Evolutionary conservation across 495 filamentous ascomycete genomes (phyloP).

Genomic region (Cercophora newfieldiana): DNA sequence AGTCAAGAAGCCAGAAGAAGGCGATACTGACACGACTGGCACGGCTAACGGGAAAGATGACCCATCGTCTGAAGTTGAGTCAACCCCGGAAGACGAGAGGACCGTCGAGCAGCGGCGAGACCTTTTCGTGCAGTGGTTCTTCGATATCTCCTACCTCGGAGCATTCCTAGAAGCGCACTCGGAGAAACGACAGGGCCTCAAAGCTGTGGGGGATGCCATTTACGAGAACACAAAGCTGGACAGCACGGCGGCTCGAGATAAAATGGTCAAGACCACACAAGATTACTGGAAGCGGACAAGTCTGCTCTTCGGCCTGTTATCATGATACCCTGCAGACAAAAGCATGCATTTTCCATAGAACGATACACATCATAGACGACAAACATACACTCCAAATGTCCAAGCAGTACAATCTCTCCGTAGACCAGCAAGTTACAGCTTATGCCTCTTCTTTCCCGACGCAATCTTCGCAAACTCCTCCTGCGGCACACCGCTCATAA

Average conservation of each 20-base stretch:
- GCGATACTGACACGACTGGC: neutral
- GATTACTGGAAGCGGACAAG: constrained; percentile 82
- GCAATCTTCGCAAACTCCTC: constrained; percentile 71
- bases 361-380: neutral
- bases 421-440: constrained; percentile 56
- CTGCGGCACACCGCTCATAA: constrained; percentile 76
- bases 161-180: constrained; percentile 34
- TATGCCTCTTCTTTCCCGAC: constrained; percentile 70
- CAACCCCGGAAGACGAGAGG: constrained; percentile 19
- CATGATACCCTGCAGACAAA: constrained; percentile 26
- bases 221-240: constrained; percentile 49
- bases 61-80: constrained; percentile 38
- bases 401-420: neutral
- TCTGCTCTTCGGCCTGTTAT: constrained; percentile 64
- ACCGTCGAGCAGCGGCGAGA: constrained; percentile 44
- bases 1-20: constrained; percentile 6
- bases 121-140: constrained; percentile 69
- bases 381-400: neutral
- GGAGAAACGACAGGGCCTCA: constrained; percentile 38
- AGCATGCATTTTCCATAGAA: neutral
- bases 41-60: constrained; percentile 27
- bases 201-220: constrained; percentile 47
- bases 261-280: constrained; percentile 56
- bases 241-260: constrained; percentile 43
- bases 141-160: constrained; percentile 71